Conservation (phyloP, 495 filamentous ascomycete genomes). For the Aspergillus hancockii region DNA sequence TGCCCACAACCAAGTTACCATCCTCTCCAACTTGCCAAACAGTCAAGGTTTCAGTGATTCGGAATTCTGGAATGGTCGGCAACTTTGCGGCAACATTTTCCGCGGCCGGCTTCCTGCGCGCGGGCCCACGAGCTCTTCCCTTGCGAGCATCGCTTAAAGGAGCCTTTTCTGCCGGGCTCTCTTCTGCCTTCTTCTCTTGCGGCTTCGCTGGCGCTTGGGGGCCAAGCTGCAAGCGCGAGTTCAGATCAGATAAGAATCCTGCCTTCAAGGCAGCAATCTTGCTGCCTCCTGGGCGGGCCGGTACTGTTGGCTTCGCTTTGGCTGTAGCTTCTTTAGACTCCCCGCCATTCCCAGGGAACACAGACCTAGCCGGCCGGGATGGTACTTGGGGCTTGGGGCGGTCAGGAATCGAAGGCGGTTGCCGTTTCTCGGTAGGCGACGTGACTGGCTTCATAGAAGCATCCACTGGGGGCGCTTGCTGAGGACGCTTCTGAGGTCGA, state of each 20-base stretch:
- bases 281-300: constrained; percentile 71
- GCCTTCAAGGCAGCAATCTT: constrained; percentile 92
- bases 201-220: constrained; percentile 70
- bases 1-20: constrained; percentile 44
- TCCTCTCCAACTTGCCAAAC: constrained; percentile 53
- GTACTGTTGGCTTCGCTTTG: constrained; percentile 75
- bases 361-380: constrained; percentile 62
- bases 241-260: constrained; percentile 87
- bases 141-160: constrained; percentile 86
- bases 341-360: constrained; percentile 34
- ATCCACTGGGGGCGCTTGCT: constrained; percentile 39
- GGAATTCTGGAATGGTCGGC: constrained; percentile 44
- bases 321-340: constrained; percentile 30
- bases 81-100: constrained; percentile 30
- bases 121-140: constrained; percentile 83
- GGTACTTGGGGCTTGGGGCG: constrained; percentile 83
- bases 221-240: constrained; percentile 79
- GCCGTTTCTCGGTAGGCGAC: constrained; percentile 49
- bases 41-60: constrained; percentile 50
- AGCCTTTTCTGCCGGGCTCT: constrained; percentile 64
- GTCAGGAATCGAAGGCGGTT: constrained; percentile 60
- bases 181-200: constrained; percentile 62
- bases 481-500: constrained; percentile 42
- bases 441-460: constrained; percentile 29
- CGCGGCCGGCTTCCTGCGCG: constrained; percentile 69